Conservation (phyloP, 306 rosid species). For the Quercus engelmannii region DNA sequence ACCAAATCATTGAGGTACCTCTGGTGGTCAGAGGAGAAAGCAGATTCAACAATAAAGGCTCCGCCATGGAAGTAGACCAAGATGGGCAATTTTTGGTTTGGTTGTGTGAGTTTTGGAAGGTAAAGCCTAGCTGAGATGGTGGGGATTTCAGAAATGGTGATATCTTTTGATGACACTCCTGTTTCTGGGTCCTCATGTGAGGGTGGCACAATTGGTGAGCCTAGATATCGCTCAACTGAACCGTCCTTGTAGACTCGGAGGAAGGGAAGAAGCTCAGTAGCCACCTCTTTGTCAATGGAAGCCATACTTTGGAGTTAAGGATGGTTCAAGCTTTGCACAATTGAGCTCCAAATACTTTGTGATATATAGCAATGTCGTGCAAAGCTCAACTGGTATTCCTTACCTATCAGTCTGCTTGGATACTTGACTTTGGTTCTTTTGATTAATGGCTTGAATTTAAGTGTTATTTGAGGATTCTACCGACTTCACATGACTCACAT, state of each 20-base stretch:
- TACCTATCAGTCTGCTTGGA: too few species aligned
- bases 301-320: neutral
- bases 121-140: constrained; percentile 23
- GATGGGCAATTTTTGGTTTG: constrained; percentile 31
- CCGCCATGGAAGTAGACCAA: constrained; percentile 36
- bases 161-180: constrained; percentile 11
- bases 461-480: too few species aligned
- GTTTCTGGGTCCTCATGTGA: constrained; percentile 10
- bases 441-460: too few species aligned
- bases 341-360: too few species aligned
- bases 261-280: neutral
- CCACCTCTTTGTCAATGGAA: neutral
- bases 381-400: too few species aligned
- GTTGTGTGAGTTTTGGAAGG: constrained; percentile 23
- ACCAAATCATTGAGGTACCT: neutral
- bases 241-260: constrained; percentile 26
- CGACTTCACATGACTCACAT: too few species aligned
- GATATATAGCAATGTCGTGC: too few species aligned
- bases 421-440: too few species aligned
- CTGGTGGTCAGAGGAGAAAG: constrained; percentile 30
- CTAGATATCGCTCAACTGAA: constrained; percentile 12
- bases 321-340: neutral
- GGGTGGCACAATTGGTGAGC: constrained; percentile 22
- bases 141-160: constrained; percentile 13
- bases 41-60: constrained; percentile 37